Evolutionary conservation across 1,139 yeast species (phyloP).

Genomic region (Kodamaea sp.): DNA sequence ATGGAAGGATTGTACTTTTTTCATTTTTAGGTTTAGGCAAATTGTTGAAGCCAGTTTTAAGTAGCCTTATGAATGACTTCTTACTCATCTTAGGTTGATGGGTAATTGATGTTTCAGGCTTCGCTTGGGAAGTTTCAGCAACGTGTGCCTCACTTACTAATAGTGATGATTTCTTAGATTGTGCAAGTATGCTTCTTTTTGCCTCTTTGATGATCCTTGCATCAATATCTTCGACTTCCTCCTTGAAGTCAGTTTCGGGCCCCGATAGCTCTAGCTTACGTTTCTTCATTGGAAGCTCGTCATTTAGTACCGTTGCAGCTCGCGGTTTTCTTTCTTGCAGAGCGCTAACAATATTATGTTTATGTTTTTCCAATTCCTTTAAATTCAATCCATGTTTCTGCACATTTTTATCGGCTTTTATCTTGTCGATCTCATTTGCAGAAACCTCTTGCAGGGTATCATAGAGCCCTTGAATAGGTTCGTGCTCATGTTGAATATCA

Average conservation of each 20-base stretch:
- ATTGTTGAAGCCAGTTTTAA: constrained; percentile 17
- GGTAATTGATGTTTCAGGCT: constrained; percentile 26
- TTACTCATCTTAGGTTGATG: constrained; percentile 19
- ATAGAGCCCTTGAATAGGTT: constrained; percentile 67
- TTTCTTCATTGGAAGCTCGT: constrained; percentile 32
- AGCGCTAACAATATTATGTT: constrained; percentile 20
- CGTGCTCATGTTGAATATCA: constrained; percentile 76
- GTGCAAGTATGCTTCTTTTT: neutral
- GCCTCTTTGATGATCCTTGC: constrained; percentile 27
- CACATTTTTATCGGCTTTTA: constrained; percentile 45
- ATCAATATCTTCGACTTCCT: constrained; percentile 24
- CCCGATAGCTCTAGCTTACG: constrained; percentile 54
- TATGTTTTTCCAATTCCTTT: constrained; percentile 32
- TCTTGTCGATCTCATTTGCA: constrained; percentile 35
- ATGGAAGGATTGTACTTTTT: constrained; percentile 25
- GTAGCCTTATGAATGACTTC: constrained; percentile 14
- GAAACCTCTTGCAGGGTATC: constrained; percentile 60
- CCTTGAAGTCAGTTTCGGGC: constrained; percentile 26
- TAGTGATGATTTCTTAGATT: neutral
- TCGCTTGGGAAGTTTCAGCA: neutral
- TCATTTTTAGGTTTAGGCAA: constrained; percentile 31
- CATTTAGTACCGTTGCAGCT: neutral
- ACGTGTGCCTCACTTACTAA: constrained; percentile 1
- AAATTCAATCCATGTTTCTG: constrained; percentile 46
- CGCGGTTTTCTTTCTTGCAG: neutral